phyloP scores from a whole-genome alignment of 2,329 filamentous ascomycete genomes.

The Diaporthe eres region DNA sequence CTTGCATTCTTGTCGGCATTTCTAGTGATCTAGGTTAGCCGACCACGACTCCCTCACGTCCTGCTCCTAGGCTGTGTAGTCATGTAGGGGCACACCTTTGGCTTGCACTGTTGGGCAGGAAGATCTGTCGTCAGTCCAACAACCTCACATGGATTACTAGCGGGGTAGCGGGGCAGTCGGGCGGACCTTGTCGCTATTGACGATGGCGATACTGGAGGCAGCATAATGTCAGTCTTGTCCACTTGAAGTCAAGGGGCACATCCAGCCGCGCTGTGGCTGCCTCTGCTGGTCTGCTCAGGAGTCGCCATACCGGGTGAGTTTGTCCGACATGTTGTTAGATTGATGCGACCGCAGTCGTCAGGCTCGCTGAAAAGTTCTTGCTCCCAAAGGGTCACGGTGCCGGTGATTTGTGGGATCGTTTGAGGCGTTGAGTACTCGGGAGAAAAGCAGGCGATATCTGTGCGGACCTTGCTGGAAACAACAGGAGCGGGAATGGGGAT shows the following conservation, averaged over 20 bases:
- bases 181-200: conserved; percentile 95
- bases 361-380: conserved; percentile 35
- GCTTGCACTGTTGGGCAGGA: conserved; percentile 77
- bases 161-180: conserved; percentile 57
- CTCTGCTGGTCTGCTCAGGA: neutral
- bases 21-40: conserved; percentile 63
- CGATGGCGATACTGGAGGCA: conserved; percentile 88
- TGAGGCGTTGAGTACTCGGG: neutral
- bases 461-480: neutral
- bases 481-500: conserved; percentile 27
- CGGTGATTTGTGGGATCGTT: neutral
- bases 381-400: neutral
- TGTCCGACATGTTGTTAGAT: conserved; percentile 82
- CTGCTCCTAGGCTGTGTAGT: neutral
- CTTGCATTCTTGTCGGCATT: conserved; percentile 99
- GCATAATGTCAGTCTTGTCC: conserved; percentile 41
- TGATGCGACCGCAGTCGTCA: conserved; percentile 38
- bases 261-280: neutral
- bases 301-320: conserved; percentile 83
- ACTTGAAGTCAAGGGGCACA: conserved; percentile 27
- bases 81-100: conserved; percentile 71
- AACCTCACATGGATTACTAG: conserved; percentile 41
- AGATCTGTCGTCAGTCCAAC: conserved; percentile 54
- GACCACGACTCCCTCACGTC: neutral
- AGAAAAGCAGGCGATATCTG: neutral